Percentiles rank a stretch among this genome's conserved stretches.
Conservation (phyloP, 2,329 filamentous ascomycete species). For the Diaporthe caulivora region DNA sequence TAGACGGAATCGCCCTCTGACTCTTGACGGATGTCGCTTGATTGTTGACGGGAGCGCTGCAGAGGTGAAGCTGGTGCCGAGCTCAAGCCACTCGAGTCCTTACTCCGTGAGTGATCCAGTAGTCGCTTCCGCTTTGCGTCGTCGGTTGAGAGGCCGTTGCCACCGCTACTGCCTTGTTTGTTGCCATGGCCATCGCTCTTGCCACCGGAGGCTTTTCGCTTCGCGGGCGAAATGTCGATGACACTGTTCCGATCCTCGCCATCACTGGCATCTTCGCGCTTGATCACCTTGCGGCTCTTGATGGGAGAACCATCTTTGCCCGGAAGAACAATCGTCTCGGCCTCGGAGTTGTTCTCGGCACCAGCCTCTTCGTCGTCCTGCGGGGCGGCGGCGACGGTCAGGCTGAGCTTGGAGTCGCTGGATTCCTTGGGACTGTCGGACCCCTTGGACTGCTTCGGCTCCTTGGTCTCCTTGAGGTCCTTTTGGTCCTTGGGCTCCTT, state of each 20-base stretch:
- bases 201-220: slow-evolving; percentile 49
- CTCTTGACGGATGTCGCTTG: slow-evolving; percentile 56
- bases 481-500: slow-evolving; percentile 8
- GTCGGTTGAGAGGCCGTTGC: slow-evolving; percentile 47
- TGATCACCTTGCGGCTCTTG: slow-evolving; percentile 72
- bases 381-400: slow-evolving; percentile 46
- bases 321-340: slow-evolving; percentile 77
- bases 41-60: slow-evolving; percentile 55
- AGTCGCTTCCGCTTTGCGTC: slow-evolving; percentile 65
- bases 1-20: slow-evolving; percentile 69
- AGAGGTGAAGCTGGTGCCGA: slow-evolving; percentile 70
- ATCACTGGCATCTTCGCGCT: slow-evolving; percentile 74
- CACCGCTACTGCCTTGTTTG: slow-evolving; percentile 40
- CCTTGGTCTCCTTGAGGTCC: slow-evolving; percentile 30
- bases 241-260: slow-evolving; percentile 55
- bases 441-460: slow-evolving; percentile 26
- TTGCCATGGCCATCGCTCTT: slow-evolving; percentile 53
- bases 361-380: slow-evolving; percentile 55
- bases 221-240: slow-evolving; percentile 51
- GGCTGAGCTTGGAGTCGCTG: slow-evolving; percentile 48
- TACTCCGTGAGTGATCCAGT: slow-evolving; percentile 55
- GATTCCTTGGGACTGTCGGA: slow-evolving; percentile 21
- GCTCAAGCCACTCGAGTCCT: slow-evolving; percentile 70
- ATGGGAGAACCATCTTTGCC: slow-evolving; percentile 75
- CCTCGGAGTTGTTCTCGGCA: slow-evolving; percentile 75